phyloP scores from a whole-genome alignment of 2,329 filamentous ascomycete species.

The Botrytis squamosa region DNA sequence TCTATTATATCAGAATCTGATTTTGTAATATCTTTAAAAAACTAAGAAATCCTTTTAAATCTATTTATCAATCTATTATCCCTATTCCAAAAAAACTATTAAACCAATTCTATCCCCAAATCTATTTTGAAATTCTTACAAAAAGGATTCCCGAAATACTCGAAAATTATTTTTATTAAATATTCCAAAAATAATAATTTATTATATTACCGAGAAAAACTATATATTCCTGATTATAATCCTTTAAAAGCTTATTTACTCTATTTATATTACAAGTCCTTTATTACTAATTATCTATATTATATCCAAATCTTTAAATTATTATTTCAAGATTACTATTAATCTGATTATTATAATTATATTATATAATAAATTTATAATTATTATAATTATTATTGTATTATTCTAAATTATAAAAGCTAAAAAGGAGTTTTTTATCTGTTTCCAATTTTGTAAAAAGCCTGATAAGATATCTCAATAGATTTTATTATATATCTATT shows the following conservation, averaged over 20 bases:
- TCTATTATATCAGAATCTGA: rapidly evolving
- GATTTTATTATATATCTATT: too few species aligned
- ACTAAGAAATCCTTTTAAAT: rapidly evolving
- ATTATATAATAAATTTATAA: too few species aligned
- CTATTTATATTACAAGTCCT: rapidly evolving
- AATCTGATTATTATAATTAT: too few species aligned
- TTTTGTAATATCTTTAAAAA: rapidly evolving
- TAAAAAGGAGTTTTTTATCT: too few species aligned
- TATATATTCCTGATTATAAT: too few species aligned
- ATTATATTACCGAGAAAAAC: too few species aligned
- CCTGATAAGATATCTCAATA: too few species aligned
- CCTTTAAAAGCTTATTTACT: rapidly evolving
- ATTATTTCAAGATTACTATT: too few species aligned
- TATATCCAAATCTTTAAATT: rapidly evolving
- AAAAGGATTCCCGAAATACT: rapidly evolving
- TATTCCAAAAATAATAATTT: rapidly evolving
- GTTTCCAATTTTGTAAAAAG: rapidly evolving
- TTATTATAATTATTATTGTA: too few species aligned
- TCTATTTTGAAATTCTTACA: too few species aligned
- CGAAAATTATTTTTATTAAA: rapidly evolving
- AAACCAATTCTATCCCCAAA: rapidly evolving
- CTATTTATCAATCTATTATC: rapidly evolving
- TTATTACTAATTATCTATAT: rapidly evolving
- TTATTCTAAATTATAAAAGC: too few species aligned
- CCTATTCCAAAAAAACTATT: rapidly evolving